Percentiles rank a stretch among this genome's conserved stretches.
Conservation (phyloP, 352 stramenopile genomes). For the Elongisporangium senticosum region DNA sequence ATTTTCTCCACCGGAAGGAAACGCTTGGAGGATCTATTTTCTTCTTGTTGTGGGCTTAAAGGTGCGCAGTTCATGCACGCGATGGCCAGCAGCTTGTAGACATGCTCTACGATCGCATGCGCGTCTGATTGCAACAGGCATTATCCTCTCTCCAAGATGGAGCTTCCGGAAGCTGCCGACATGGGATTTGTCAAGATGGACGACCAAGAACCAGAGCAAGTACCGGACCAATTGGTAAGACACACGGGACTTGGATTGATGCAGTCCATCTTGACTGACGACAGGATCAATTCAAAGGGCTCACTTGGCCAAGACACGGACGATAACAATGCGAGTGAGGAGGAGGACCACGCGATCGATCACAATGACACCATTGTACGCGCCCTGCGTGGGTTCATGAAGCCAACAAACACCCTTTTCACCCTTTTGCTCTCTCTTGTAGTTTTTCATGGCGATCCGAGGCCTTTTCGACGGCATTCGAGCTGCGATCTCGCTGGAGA, state of each 20-base stretch:
- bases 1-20: background rate
- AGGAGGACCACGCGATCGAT: background rate
- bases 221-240: background rate
- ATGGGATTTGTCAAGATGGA: background rate
- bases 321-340: background rate
- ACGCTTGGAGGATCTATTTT: background rate
- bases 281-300: background rate
- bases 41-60: background rate
- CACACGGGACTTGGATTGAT: background rate
- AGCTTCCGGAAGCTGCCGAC: background rate
- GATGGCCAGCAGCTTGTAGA: background rate
- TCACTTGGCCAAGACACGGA: background rate
- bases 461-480: constrained; percentile 16
- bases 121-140: background rate
- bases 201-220: background rate
- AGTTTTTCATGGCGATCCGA: constrained; percentile 17
- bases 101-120: background rate
- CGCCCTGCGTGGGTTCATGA: background rate
- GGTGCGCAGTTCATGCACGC: background rate
- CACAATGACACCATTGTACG: background rate
- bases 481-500: constrained; percentile 13
- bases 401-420: background rate
- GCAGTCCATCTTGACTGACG: too few species aligned
- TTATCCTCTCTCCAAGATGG: background rate
- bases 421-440: background rate